These are phyloP conservation scores for Rhodosporidiobolus odoratus DNA, from an alignment of 768 basidiomycete species.

Conservation along the genomic window DNA sequence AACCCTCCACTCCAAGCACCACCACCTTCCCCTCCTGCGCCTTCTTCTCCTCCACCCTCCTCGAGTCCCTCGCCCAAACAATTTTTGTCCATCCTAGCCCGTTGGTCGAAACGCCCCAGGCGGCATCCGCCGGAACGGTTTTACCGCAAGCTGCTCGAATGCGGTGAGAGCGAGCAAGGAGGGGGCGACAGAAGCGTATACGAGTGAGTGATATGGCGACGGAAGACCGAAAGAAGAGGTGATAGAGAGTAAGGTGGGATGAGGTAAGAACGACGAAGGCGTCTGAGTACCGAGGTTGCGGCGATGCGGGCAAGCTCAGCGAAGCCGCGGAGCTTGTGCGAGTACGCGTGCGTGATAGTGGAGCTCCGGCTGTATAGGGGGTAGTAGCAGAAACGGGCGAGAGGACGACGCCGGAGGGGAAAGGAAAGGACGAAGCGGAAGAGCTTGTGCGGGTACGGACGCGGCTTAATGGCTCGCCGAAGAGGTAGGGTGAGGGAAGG, in stretches of 20 bases:
- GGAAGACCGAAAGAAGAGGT: neutral
- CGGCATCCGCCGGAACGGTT: neutral
- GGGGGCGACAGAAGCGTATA: neutral
- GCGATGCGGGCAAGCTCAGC: neutral
- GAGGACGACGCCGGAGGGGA: no score
- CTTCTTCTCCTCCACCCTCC: neutral
- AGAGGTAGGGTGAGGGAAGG: neutral
- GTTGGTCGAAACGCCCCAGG: neutral
- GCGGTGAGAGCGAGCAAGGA: neutral
- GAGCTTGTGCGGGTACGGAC: constrained; percentile 2
- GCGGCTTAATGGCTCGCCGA: neutral
- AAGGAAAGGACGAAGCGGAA: neutral
- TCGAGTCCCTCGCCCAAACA: constrained; percentile 1
- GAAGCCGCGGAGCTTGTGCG: neutral
- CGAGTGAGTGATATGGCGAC: neutral
- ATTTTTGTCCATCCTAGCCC: constrained; percentile 1
- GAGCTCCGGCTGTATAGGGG: neutral
- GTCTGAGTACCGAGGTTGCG: neutral
- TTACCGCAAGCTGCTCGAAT: neutral
- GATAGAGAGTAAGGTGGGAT: neutral
- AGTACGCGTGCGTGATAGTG: neutral
- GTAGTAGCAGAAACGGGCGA: no score
- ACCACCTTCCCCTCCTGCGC: neutral
- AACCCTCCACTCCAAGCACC: neutral
- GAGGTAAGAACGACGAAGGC: no score